Percentiles rank a stretch among this genome's conserved stretches.
Evolutionary conservation across 2,329 filamentous ascomycete genomes (phyloP).

Genomic region (Fusarium foetens): DNA sequence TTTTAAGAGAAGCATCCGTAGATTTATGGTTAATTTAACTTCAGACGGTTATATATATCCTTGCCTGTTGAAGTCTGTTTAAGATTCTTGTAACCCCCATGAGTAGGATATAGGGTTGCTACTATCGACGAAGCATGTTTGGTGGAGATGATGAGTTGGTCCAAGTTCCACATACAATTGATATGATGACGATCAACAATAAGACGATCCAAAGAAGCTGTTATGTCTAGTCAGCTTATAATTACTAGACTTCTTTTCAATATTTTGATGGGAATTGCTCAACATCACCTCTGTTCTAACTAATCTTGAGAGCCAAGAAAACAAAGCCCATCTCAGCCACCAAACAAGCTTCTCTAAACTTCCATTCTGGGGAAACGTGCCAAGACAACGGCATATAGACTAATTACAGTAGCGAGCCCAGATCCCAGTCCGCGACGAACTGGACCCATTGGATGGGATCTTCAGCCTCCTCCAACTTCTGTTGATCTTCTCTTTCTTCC

Average conservation of each 20-base stretch:
- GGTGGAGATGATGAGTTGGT: constrained; percentile 33
- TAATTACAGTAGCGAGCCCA: constrained; percentile 25
- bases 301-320: neutral
- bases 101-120: neutral
- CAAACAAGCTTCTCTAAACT: constrained; percentile 11
- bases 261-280: neutral
- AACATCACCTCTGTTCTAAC: neutral
- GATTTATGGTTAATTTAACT: constrained; percentile 12
- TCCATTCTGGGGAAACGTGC: constrained; percentile 36
- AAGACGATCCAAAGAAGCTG: neutral
- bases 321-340: constrained; percentile 1
- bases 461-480: constrained; percentile 35
- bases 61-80: neutral
- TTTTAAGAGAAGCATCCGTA: neutral
- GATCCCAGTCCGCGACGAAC: constrained; percentile 16
- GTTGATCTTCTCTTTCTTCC: constrained; percentile 8
- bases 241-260: neutral
- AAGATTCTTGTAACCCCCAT: too few relatives aligned
- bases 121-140: neutral
- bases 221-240: neutral
- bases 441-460: constrained; percentile 17
- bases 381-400: constrained; percentile 27
- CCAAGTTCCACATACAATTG: constrained; percentile 15
- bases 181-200: neutral
- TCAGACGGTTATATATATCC: neutral